Evolutionary conservation across 176 grass and related monocot species (phyloP), one percentile per base, ranked within the genome.

Genomic region (Zoysia pacifica): DNA sequence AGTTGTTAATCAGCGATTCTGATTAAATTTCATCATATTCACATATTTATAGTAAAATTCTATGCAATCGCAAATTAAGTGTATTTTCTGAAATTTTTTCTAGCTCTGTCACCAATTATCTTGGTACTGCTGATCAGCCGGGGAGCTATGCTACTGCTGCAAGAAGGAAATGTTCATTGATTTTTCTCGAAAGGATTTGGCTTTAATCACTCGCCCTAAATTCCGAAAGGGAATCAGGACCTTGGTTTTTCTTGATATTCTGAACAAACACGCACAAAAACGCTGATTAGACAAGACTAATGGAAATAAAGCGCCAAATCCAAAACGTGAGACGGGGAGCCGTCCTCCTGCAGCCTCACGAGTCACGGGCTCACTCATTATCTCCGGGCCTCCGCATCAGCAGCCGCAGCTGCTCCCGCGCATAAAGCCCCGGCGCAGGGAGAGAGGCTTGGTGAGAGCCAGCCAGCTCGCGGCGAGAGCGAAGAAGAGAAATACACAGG

Each of bases 241-340:
- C 19, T 15, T 38, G 15, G 11, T 3, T 54, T 54, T 73, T 15
- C 4, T 37, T 16, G 13, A 15, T 42, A 41, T 78, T 7, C 1
- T 5, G 1, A 55, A 19, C 18, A 61, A 48, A 39, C 0, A 18
- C 11, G n/a, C n/a, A 71, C 35, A 10, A 48, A 61, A 5, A 48
- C 20, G 18, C 9, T 50, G 36, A 66, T 36, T 83, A 49, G 43
- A 2, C 44, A 43, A 54, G n/a, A 2, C 39, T 9, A 55, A 55
- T 4, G 0, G 15, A 47, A 72, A 51, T 13, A 74, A 69, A 37
- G 56, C 72, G 77, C 42, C 82, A 76, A n/a, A 84, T 84, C 81
- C 81, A 72, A 63, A 91, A 91, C 85, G 80, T 87, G 84, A 86
- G 89, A 83, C 59, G 71, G 81, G 77, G 76, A 88, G 62, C 43